Conservation (phyloP, 2,329 filamentous ascomycete genomes). For the Venturia asperata region DNA sequence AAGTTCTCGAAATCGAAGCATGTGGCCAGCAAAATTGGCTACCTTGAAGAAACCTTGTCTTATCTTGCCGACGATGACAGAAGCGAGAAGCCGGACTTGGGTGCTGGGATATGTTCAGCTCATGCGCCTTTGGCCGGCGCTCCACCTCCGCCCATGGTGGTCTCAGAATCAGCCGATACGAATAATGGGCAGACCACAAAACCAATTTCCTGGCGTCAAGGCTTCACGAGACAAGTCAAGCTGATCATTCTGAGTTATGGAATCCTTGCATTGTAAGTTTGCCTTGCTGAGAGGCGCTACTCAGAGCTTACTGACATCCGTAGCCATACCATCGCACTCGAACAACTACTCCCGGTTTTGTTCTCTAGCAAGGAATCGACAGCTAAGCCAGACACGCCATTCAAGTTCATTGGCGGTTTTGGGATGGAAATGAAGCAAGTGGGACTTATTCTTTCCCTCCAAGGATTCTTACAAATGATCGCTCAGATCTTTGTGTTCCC, state of each 20-base stretch:
- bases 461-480: conserved; percentile 83
- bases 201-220: conserved; percentile 40
- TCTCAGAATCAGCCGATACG: conserved; percentile 29
- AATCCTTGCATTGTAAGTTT: conserved; percentile 84
- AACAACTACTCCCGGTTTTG: conserved; percentile 88
- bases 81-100: conserved; percentile 41
- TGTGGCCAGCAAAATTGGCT: conserved; percentile 33
- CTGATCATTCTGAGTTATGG: conserved; percentile 86
- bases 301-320: background rate
- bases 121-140: background rate
- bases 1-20: conserved; percentile 7
- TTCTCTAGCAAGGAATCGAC: conserved; percentile 61
- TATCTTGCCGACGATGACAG: conserved; percentile 54
- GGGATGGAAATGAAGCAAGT: conserved; percentile 75
- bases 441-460: conserved; percentile 78
- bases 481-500: conserved; percentile 82
- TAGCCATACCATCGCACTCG: conserved; percentile 94
- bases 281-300: background rate
- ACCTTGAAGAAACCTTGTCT: conserved; percentile 53
- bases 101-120: background rate
- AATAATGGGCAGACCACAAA: background rate
- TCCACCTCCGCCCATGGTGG: conserved; percentile 27
- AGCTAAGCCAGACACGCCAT: conserved; percentile 57
- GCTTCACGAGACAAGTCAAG: conserved; percentile 78
- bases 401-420: conserved; percentile 85